Percentiles rank a stretch among this genome's conserved stretches.
Conservation (phyloP, 2,329 filamentous ascomycete species). For the Fusarium palustre region DNA sequence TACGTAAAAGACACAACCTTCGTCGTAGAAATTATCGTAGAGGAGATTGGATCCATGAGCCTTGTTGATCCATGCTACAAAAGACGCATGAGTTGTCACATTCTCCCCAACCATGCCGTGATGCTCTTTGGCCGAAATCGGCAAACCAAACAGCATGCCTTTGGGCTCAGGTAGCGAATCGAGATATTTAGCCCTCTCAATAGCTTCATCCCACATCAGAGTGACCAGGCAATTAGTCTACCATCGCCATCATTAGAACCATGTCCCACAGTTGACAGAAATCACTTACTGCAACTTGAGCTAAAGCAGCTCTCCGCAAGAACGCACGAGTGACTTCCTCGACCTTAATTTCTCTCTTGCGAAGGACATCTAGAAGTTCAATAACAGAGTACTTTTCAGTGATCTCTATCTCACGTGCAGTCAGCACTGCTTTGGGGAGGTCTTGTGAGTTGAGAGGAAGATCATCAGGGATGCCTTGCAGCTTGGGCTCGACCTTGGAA, state of each 20-base stretch:
- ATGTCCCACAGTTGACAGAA: accelerated
- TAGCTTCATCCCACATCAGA: slow-evolving; percentile 53
- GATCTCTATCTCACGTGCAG: slow-evolving; percentile 46
- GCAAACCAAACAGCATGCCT: slow-evolving; percentile 51
- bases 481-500: slow-evolving; percentile 45
- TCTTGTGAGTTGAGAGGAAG: slow-evolving; percentile 41
- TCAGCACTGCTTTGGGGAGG: slow-evolving; percentile 41
- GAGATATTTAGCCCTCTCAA: slow-evolving; percentile 49
- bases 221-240: slow-evolving; percentile 52
- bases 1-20: slow-evolving; percentile 58
- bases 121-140: slow-evolving; percentile 53
- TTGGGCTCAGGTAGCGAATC: slow-evolving; percentile 51
- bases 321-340: slow-evolving; percentile 48
- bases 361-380: slow-evolving; percentile 38
- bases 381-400: slow-evolving; percentile 45
- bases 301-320: slow-evolving; percentile 43
- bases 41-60: slow-evolving; percentile 50
- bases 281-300: slow-evolving; percentile 42
- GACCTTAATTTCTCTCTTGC: slow-evolving; percentile 39
- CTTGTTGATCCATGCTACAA: slow-evolving; percentile 50
- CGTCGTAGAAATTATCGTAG: slow-evolving; percentile 46
- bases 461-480: slow-evolving; percentile 40
- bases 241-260: background rate
- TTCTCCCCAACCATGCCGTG: slow-evolving; percentile 52
- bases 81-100: slow-evolving; percentile 47